phyloP scores from a whole-genome alignment of 345 rosid genomes.

The Geranium rotundifolium region DNA sequence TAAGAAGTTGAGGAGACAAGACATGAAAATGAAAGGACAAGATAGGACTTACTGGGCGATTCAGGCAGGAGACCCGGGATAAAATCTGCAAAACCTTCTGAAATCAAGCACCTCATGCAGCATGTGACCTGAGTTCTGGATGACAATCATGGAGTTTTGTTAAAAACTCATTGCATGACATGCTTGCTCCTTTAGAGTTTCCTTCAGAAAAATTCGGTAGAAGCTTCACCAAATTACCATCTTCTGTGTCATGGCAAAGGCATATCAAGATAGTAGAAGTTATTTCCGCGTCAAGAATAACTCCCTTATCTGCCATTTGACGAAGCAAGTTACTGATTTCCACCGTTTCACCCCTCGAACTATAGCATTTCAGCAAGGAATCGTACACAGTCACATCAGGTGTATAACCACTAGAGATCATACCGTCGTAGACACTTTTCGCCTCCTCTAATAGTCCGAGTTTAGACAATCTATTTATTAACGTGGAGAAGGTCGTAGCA shows the following conservation, averaged over 20 bases:
- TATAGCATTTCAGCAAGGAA: slow-evolving; percentile 44
- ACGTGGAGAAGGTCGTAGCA: slow-evolving; percentile 35
- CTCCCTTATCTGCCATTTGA: slow-evolving; percentile 39
- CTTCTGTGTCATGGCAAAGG: slow-evolving; percentile 31
- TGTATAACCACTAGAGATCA: slow-evolving; percentile 44
- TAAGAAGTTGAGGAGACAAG: too few species aligned
- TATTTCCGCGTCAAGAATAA: slow-evolving; percentile 33
- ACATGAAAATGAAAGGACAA: too few species aligned
- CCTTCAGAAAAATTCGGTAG: slow-evolving; percentile 34
- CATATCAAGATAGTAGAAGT: slow-evolving; percentile 38
- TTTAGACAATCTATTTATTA: slow-evolving; percentile 49
- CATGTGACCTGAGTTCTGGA: slow-evolving; percentile 6
- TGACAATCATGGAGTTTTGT: slow-evolving; percentile 12
- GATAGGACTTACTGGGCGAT: too few species aligned
- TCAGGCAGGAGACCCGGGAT: too few species aligned
- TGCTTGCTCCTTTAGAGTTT: slow-evolving; percentile 10
- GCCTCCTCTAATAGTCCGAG: slow-evolving; percentile 48
- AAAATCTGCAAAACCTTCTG: too few species aligned
- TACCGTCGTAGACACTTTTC: slow-evolving; percentile 31
- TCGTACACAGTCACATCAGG: slow-evolving; percentile 38
- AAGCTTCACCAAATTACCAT: slow-evolving; percentile 18
- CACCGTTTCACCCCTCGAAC: slow-evolving; percentile 33
- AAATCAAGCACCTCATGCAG: slow-evolving; percentile 10
- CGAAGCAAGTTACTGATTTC: slow-evolving; percentile 34
- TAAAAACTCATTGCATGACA: slow-evolving; percentile 24